A percentile compares a stretch with the other conserved stretches of the same genome.
Evolutionary conservation across 2,329 filamentous ascomycete genomes (phyloP).

Genomic region (Arthrobotrys sinensis): DNA sequence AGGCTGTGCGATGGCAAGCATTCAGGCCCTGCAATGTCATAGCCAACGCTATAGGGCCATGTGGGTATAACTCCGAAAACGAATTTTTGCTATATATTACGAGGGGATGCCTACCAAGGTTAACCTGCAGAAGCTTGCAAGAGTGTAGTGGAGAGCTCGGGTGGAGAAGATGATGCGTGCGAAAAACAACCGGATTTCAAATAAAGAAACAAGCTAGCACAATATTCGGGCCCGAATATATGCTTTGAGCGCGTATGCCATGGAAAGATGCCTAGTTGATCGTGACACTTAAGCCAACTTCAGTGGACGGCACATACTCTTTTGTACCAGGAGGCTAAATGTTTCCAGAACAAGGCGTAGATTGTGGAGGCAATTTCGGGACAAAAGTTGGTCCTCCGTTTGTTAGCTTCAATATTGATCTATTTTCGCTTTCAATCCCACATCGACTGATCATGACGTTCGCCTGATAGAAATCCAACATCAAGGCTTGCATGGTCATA

Average conservation of each 20-base stretch:
- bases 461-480: neutral
- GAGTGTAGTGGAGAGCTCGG: neutral
- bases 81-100: neutral
- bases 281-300: neutral
- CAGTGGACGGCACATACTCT: neutral
- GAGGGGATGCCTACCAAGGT: slow-evolving; percentile 24
- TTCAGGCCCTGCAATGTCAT: neutral
- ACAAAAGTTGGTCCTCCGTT: neutral
- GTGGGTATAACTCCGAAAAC: neutral
- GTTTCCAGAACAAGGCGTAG: neutral
- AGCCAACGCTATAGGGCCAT: slow-evolving; percentile 6
- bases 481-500: neutral
- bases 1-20: slow-evolving; percentile 18
- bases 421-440: neutral
- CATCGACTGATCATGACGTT: neutral
- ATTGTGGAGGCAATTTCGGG: neutral
- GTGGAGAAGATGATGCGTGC: neutral
- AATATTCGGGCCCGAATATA: slow-evolving; percentile 33
- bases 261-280: neutral
- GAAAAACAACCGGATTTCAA: slow-evolving; percentile 20
- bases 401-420: neutral
- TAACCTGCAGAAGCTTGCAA: neutral
- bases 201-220: neutral
- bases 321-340: neutral
- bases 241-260: neutral